Base-by-base conservation (phyloP, 2,329 filamentous ascomycete species). In the Penicillium sp. region DNA sequence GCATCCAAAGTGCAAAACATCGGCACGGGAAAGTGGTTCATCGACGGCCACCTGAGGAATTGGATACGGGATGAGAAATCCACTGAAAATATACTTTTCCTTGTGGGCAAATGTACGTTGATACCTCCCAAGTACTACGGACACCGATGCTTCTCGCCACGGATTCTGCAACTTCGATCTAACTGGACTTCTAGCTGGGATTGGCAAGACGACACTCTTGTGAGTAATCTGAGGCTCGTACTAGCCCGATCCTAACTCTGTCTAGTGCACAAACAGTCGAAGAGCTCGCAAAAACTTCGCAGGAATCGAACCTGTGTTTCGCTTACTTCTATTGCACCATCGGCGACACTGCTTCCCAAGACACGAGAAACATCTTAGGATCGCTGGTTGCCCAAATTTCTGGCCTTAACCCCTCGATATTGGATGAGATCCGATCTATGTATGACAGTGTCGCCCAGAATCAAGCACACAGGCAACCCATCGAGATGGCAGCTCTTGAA, bases 311-410 rank as follows among this genome's bases (percentile, higher is more conserved):
- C 3, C 28, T 56, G 10, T 44, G 27, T 9, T 22, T 60, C 22
- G 57, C 55, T 4, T 61, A 61, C 31, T 61, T 61, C 33, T 61
- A 61, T 18, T 60, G 57, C 35, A 52, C 59, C 13, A 55, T 60
- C 18, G 44, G 51, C 35, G 46, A 60, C 16, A 44, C 54, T 14
- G 55, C 50, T 10, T 60, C 59, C 22, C 57, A 60, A 27, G 25
- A 30, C 8, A 43, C 48, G 9, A 40, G 40, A 10, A 58, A 60
- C 38, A 43, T 58, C 3, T 39, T 61, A 3, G 59, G 57, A 40
- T 61, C 59, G 9, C 22, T 61, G 14, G 57, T 58, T 14, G 53
- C 49, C n/a, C 59, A 61, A 27, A 44, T 61, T 0, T 55, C 59
- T 4, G 40, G 40, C 5, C 44, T 44, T 5, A 22, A 50, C 1